A percentile compares a stretch with the other conserved stretches of the same genome.
Evolutionary conservation across 1,284 basidiomycete species (phyloP).

Genomic region (Moesziomyces sp.): DNA sequence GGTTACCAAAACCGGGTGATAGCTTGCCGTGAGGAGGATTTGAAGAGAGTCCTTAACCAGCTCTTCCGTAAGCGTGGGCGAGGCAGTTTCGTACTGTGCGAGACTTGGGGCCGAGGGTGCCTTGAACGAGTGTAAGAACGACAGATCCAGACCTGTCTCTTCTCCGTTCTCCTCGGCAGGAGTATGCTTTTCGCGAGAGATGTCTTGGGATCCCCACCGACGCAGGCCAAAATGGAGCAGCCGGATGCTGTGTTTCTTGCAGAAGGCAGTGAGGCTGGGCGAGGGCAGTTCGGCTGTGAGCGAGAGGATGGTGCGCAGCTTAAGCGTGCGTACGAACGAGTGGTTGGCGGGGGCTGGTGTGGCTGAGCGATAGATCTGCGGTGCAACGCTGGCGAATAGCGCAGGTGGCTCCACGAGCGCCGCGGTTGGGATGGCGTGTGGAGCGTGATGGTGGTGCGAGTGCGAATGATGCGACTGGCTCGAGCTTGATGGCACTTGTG

Average conservation of each 20-base stretch:
- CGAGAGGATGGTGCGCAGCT: constrained; percentile 56
- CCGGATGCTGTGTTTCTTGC: constrained; percentile 34
- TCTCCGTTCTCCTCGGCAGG: neutral
- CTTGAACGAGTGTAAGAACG: constrained; percentile 18
- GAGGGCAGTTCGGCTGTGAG: constrained; percentile 61
- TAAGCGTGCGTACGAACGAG: constrained; percentile 46
- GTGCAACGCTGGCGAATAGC: constrained; percentile 55
- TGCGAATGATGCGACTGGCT: constrained; percentile 2
- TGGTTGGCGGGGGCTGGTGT: constrained; percentile 44
- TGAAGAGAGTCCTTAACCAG: constrained; percentile 62
- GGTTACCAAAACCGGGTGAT: constrained; percentile 60
- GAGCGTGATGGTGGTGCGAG: constrained; percentile 13
- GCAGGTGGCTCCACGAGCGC: constrained; percentile 53
- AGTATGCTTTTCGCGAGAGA: neutral
- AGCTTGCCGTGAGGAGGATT: constrained; percentile 45
- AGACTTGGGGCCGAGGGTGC: constrained; percentile 18
- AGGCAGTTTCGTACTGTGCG: constrained; percentile 29
- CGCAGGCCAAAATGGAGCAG: constrained; percentile 57
- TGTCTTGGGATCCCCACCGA: constrained; percentile 15
- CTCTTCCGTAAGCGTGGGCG: constrained; percentile 42
- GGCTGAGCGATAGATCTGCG: constrained; percentile 58
- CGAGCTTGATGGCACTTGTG: neutral
- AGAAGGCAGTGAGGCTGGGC: constrained; percentile 41
- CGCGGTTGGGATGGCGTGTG: constrained; percentile 30
- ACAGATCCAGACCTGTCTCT: constrained; percentile 3